Conservation (phyloP, 2,329 filamentous ascomycete species). For the Ophiostoma angusticollis region DNA sequence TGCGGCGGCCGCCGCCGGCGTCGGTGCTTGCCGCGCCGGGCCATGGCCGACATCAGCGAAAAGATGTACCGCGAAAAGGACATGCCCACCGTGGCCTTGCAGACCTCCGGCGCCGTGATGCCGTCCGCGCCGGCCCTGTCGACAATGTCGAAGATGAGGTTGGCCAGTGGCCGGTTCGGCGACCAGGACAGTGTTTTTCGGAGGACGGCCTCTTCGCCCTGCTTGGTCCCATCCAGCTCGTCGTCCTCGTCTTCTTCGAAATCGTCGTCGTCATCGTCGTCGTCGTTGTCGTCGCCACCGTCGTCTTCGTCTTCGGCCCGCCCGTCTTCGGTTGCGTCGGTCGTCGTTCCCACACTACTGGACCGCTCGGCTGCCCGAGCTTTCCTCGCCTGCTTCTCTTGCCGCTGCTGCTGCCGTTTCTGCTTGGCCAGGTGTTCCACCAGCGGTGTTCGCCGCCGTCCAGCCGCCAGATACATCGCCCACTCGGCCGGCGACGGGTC, state of each 20-base stretch:
- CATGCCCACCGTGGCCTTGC: constrained; percentile 23
- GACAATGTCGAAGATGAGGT: constrained; percentile 24
- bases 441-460: constrained; percentile 20
- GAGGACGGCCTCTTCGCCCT: no score
- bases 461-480: constrained; percentile 40
- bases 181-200: constrained; percentile 16
- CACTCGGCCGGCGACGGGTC: constrained; percentile 45
- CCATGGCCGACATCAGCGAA: constrained; percentile 20
- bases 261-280: constrained; percentile 7
- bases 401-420: constrained; percentile 4
- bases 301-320: constrained; percentile 7
- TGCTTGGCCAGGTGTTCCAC: constrained; percentile 10
- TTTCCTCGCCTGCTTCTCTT: background rate
- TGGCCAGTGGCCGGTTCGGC: constrained; percentile 24
- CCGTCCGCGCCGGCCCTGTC: constrained; percentile 21
- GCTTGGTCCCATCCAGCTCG: background rate
- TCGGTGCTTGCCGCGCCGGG: constrained; percentile 25
- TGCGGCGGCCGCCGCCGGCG: no score
- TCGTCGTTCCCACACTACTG: no score
- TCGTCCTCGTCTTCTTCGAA: constrained; percentile 9
- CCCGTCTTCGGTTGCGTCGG: no score
- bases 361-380: no score
- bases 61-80: constrained; percentile 25
- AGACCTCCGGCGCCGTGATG: constrained; percentile 24
- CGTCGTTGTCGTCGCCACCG: constrained; percentile 9